These are phyloP conservation scores for Lenzites betulinus DNA, from an alignment of 768 basidiomycete species.

Conservation along the genomic window DNA sequence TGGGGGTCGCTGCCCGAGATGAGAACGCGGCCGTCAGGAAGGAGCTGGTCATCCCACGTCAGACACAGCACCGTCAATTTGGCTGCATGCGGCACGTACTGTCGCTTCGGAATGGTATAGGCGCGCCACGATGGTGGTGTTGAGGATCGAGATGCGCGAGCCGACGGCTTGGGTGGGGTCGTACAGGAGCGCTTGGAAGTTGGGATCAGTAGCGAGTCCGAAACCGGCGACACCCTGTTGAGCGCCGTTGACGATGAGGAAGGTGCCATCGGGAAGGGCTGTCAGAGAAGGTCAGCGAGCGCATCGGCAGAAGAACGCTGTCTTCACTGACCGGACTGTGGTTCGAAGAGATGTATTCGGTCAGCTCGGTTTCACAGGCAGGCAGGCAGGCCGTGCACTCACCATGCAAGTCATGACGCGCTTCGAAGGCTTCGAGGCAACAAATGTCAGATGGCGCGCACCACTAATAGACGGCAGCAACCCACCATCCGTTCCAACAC, in stretches of 20 bases:
- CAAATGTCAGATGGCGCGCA: background rate
- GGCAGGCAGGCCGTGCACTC: conserved; percentile 9
- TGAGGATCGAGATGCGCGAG: conserved; percentile 66
- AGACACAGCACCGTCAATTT: background rate
- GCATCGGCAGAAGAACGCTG: background rate
- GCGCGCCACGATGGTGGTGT: conserved; percentile 69
- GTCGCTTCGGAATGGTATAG: conserved; percentile 80
- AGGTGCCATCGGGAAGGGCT: conserved; percentile 72
- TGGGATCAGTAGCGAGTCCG: conserved; percentile 65
- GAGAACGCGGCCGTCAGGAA: conserved; percentile 74
- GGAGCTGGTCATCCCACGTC: conserved; percentile 37
- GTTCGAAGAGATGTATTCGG: background rate
- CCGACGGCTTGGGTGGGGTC: conserved; percentile 61
- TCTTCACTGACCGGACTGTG: conserved; percentile 10
- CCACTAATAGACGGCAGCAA: background rate
- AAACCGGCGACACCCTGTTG: conserved; percentile 73
- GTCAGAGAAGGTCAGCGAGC: background rate
- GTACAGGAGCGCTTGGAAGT: conserved; percentile 66
- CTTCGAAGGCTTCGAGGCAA: conserved; percentile 48
- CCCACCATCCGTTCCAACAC: conserved; percentile 77
- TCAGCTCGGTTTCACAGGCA: background rate
- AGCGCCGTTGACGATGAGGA: conserved; percentile 77
- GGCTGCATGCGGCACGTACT: conserved; percentile 14
- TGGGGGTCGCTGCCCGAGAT: conserved; percentile 78
- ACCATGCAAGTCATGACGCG: conserved; percentile 81